Conservation (phyloP, 495 filamentous ascomycete species). For the Pyrenopolyporus hunteri region DNA sequence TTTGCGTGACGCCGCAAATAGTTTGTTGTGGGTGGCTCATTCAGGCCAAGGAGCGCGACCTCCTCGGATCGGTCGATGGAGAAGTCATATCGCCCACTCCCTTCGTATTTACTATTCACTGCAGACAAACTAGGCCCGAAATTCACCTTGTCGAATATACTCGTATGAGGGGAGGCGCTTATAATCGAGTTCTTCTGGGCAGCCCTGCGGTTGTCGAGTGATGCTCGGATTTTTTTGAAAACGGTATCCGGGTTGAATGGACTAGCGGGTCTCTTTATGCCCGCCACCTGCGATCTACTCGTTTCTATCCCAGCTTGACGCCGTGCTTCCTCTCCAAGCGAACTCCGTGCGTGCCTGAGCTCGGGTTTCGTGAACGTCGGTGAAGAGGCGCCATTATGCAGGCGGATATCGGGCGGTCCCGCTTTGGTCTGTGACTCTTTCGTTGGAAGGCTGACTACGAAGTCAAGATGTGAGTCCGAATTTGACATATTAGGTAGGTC, state of each 20-base stretch:
- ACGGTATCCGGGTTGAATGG: conserved; percentile 60
- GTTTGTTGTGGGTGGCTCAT: conserved; percentile 48
- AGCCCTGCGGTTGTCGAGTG: conserved; percentile 39
- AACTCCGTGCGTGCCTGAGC: conserved; percentile 55
- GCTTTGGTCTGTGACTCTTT: conserved; percentile 23
- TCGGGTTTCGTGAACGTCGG: conserved; percentile 55
- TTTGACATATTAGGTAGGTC: conserved; percentile 39
- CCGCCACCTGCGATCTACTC: conserved; percentile 32
- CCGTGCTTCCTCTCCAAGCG: conserved; percentile 42
- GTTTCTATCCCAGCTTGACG: conserved; percentile 37
- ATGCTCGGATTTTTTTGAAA: conserved; percentile 55
- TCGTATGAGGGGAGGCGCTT: conserved; percentile 31
- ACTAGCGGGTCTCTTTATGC: conserved; percentile 50
- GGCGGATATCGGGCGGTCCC: conserved; percentile 30
- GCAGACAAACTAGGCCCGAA: conserved; percentile 55
- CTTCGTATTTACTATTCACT: conserved; percentile 58
- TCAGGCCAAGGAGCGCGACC: conserved; percentile 10
- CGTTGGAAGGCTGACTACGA: conserved; percentile 6
- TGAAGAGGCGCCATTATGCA: conserved; percentile 20
- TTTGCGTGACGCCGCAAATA: conserved; percentile 48
- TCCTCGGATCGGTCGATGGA: conserved; percentile 37
- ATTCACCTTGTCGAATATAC: conserved; percentile 57
- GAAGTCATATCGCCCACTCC: conserved; percentile 55
- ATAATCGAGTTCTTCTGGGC: conserved; percentile 32
- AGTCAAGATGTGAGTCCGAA: conserved; percentile 22